These are phyloP conservation scores for Diospyros lotus DNA, from an alignment of 148 eudicot species.

Conservation along the genomic window DNA sequence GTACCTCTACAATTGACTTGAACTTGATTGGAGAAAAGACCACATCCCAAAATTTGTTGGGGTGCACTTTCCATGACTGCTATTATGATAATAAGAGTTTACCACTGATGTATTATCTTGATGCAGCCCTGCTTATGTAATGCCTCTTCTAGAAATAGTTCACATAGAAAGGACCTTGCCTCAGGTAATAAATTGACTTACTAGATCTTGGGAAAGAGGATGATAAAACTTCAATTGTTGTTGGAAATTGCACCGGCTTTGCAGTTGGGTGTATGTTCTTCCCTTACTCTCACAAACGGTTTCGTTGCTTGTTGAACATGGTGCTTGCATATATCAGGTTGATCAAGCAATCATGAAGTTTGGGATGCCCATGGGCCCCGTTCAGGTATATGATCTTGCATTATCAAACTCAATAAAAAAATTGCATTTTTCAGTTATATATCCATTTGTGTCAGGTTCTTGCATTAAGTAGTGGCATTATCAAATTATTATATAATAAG, in stretches of 20 bases:
- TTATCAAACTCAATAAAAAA: not conserved
- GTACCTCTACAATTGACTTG: conserved; percentile 83
- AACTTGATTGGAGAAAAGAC: conserved; percentile 46
- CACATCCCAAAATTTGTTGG: conserved; percentile 16
- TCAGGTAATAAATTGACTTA: conserved; percentile 29
- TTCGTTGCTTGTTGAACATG: conserved; percentile 21
- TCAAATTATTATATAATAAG: not conserved
- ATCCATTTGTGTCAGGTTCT: not conserved
- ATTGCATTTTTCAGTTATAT: not conserved
- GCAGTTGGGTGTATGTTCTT: conserved; percentile 26
- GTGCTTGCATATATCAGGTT: conserved; percentile 29
- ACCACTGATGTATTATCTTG: not conserved
- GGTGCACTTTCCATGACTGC: conserved; percentile 8
- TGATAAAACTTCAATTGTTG: conserved; percentile 27
- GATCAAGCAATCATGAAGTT: conserved; percentile 26
- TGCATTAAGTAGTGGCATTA: not conserved
- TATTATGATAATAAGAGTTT: not conserved
- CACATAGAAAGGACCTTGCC: conserved; percentile 22
- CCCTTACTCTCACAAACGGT: conserved; percentile 23
- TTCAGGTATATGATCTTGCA: conserved; percentile 24
- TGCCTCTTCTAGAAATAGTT: conserved; percentile 34
- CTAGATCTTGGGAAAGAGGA: conserved; percentile 25
- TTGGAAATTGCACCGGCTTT: conserved; percentile 25
- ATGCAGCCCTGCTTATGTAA: conserved; percentile 25
- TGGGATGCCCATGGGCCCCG: conserved; percentile 36